Percentiles rank a stretch among this genome's conserved stretches.
Conservation (phyloP, 129 eudicot species). For the Arctium lappa region DNA sequence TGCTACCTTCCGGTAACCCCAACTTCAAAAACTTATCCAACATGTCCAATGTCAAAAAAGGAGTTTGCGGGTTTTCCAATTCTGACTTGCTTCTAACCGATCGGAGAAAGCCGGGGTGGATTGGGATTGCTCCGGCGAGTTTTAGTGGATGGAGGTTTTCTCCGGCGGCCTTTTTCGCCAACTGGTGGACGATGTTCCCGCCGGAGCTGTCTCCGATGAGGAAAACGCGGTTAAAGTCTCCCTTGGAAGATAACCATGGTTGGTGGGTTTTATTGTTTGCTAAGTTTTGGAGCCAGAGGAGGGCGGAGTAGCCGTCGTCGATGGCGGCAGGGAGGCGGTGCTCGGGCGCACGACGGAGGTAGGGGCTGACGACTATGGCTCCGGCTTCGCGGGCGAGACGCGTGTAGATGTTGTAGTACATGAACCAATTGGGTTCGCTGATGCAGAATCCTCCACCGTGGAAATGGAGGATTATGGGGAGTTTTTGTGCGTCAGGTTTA, state of each 20-base stretch:
- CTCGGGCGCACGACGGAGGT: slow-evolving; percentile 74
- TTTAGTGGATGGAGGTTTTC: slow-evolving; percentile 44
- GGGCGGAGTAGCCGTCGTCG: slow-evolving; percentile 51
- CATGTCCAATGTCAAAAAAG: slow-evolving; percentile 74
- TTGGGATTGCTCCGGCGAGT: slow-evolving; percentile 61
- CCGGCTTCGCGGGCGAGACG: slow-evolving; percentile 41
- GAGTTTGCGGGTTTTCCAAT: slow-evolving; percentile 64
- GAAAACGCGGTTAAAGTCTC: slow-evolving; percentile 63
- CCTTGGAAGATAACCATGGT: slow-evolving; percentile 33
- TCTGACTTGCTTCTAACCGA: slow-evolving; percentile 66
- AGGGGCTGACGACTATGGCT: slow-evolving; percentile 50
- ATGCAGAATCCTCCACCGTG: slow-evolving; percentile 87
- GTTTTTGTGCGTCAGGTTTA: slow-evolving; percentile 19
- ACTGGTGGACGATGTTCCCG: slow-evolving; percentile 66
- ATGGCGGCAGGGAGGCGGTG: slow-evolving; percentile 82
- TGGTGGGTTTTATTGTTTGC: slow-evolving; percentile 33
- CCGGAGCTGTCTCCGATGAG: slow-evolving; percentile 91
- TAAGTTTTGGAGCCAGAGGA: slow-evolving; percentile 55
- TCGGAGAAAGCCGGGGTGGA: slow-evolving; percentile 75
- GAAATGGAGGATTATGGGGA: slow-evolving; percentile 64
- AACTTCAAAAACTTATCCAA: slow-evolving; percentile 60
- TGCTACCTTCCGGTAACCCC: slow-evolving; percentile 60
- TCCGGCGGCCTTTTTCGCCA: slow-evolving; percentile 48
- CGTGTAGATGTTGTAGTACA: slow-evolving; percentile 64
- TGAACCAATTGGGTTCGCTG: slow-evolving; percentile 56